Percentiles rank a stretch among this genome's conserved stretches.
Conservation (phyloP, 163 green algal species). For the Trebouxiophyceae sp. region DNA sequence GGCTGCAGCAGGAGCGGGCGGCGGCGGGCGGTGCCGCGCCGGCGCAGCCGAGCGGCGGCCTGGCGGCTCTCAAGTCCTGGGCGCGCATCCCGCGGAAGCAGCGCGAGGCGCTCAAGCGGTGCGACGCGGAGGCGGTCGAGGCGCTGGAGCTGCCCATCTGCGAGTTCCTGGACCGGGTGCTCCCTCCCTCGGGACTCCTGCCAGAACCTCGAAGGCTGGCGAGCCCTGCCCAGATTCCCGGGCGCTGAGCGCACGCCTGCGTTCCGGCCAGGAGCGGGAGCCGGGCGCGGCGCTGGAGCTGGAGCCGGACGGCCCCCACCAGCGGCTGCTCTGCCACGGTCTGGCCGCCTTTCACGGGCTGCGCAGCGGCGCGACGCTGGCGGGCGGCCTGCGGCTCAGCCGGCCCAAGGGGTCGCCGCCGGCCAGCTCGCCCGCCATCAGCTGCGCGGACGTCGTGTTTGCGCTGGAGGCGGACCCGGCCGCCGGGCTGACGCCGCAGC, state of each 20-base stretch:
- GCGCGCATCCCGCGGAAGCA: constrained; percentile 13
- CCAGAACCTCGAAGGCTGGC: no score
- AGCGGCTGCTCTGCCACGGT: constrained; percentile 53
- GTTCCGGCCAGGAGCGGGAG: no score
- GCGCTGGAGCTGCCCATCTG: constrained; percentile 27
- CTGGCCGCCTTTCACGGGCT: constrained; percentile 52
- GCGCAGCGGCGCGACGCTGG: background rate
- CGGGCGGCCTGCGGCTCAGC: no score
- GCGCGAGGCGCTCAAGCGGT: constrained; percentile 19
- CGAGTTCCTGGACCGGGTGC: background rate
- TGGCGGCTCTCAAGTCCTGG: constrained; percentile 24
- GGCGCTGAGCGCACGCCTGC: no score
- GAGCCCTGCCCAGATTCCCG: no score
- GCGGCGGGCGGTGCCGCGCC: no score
- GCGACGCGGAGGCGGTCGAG: constrained; percentile 12
- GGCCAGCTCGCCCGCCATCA: no score
- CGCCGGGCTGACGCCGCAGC: background rate
- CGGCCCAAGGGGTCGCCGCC: no score
- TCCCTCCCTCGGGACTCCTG: no score
- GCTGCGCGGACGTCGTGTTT: constrained; percentile 13
- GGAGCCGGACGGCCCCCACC: constrained; percentile 40
- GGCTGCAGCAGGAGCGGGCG: no score
- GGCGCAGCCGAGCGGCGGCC: no score
- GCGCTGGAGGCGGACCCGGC: constrained; percentile 2
- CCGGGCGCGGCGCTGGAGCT: constrained; percentile 23